phyloP scores from a whole-genome alignment of 139 green algal species.

The Tetradesmus obliquus region DNA sequence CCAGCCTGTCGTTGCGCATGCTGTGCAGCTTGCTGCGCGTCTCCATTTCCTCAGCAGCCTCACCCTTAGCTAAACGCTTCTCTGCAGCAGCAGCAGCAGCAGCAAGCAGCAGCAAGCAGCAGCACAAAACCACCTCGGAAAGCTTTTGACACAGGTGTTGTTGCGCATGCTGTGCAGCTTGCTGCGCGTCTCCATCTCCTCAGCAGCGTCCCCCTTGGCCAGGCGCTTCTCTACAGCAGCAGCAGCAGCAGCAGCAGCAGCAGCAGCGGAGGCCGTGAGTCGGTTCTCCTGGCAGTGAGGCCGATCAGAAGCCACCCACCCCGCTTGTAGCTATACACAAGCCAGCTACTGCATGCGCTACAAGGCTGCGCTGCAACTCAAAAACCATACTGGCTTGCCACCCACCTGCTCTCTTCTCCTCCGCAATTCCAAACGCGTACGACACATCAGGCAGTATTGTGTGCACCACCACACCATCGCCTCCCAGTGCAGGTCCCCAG shows the following conservation, averaged over 20 bases:
- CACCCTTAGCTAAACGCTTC: slow-evolving; percentile 9
- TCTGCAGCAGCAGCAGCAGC: slow-evolving; percentile 14
- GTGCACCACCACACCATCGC: slow-evolving; percentile 66
- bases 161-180: slow-evolving; percentile 15
- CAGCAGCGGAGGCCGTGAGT: too few relatives aligned
- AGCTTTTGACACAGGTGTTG: too few relatives aligned
- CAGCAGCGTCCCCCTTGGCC: not conserved
- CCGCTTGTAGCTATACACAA: too few relatives aligned
- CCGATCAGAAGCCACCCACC: too few relatives aligned
- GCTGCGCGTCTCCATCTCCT: not conserved
- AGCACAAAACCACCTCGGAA: too few relatives aligned
- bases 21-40: slow-evolving; percentile 29
- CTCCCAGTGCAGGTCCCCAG: slow-evolving; percentile 75
- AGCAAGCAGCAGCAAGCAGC: not conserved
- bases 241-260: too few relatives aligned
- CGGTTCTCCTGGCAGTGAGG: too few relatives aligned
- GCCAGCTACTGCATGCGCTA: too few relatives aligned
- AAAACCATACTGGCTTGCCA: too few relatives aligned
- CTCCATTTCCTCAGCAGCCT: not conserved
- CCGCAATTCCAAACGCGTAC: slow-evolving; percentile 53
- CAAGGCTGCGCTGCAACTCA: too few relatives aligned
- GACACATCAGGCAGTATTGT: slow-evolving; percentile 62
- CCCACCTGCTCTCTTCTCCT: slow-evolving; percentile 44
- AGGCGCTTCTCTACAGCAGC: slow-evolving; percentile 5
- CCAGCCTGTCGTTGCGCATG: not conserved